phyloP scores from a whole-genome alignment of 2,329 filamentous ascomycete genomes.

The Pseudopithomyces maydicus region DNA sequence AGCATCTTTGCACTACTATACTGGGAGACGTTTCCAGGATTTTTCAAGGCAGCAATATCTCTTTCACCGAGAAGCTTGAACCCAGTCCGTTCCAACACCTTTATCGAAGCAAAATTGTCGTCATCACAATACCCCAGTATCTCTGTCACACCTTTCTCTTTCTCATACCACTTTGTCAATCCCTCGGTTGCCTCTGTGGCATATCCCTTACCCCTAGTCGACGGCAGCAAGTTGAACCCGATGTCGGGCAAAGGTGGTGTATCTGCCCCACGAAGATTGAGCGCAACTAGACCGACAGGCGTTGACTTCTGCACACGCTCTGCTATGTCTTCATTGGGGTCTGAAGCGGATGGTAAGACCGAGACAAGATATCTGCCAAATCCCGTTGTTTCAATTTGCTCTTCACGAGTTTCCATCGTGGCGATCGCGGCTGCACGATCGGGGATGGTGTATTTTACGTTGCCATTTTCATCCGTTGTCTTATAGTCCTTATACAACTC shows the following conservation, averaged over 20 bases:
- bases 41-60: not conserved
- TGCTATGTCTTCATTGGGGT: not conserved
- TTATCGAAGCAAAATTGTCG: not conserved
- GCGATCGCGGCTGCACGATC: not conserved
- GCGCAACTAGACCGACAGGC: not conserved
- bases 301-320: not conserved
- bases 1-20: not conserved
- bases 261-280: not conserved
- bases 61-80: not conserved
- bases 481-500: not conserved
- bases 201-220: slow-evolving; percentile 2
- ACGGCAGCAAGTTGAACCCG: not conserved
- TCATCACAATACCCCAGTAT: not conserved
- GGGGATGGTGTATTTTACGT: not conserved
- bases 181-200: slow-evolving; percentile 1
- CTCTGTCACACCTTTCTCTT: slow-evolving; percentile 3
- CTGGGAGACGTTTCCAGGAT: not conserved
- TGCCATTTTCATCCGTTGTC: not conserved
- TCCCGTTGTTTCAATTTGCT: slow-evolving; percentile 1
- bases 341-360: not conserved
- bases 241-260: not conserved
- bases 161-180: not conserved
- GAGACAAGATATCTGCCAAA: slow-evolving; percentile 3
- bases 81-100: not conserved
- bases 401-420: not conserved